phyloP scores from a whole-genome alignment of 179 eudicot species.

The Silene vulgaris region DNA sequence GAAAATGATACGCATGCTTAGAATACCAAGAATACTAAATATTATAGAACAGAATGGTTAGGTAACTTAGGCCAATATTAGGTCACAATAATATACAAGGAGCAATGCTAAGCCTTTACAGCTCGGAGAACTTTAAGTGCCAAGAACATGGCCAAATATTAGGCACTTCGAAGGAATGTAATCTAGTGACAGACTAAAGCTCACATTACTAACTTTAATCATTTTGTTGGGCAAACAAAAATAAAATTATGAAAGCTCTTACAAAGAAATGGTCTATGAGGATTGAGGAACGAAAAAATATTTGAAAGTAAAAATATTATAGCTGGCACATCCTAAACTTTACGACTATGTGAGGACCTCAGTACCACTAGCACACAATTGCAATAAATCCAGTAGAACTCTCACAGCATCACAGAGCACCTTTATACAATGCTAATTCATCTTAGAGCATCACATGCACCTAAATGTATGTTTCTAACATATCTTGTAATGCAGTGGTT shows the following conservation, averaged over 20 bases:
- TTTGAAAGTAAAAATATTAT: too few species aligned
- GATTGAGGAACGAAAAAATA: background rate
- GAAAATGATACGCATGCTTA: too few species aligned
- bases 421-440: background rate
- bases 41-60: background rate
- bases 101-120: background rate
- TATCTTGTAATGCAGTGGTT: too few species aligned
- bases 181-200: background rate
- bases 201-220: background rate
- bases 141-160: background rate
- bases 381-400: too few species aligned
- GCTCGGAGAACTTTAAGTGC: slow-evolving; percentile 6
- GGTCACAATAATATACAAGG: background rate
- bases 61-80: background rate
- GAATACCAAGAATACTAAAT: too few species aligned
- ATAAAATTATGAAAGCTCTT: background rate
- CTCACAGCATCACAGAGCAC: background rate
- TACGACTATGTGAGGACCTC: background rate
- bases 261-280: background rate
- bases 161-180: background rate
- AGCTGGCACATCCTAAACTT: background rate
- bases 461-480: too few species aligned
- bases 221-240: background rate
- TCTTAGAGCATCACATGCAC: background rate
- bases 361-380: background rate